Evolutionary conservation across 305 asterid genomes (phyloP).

Genomic region (Solanum hybrid): DNA sequence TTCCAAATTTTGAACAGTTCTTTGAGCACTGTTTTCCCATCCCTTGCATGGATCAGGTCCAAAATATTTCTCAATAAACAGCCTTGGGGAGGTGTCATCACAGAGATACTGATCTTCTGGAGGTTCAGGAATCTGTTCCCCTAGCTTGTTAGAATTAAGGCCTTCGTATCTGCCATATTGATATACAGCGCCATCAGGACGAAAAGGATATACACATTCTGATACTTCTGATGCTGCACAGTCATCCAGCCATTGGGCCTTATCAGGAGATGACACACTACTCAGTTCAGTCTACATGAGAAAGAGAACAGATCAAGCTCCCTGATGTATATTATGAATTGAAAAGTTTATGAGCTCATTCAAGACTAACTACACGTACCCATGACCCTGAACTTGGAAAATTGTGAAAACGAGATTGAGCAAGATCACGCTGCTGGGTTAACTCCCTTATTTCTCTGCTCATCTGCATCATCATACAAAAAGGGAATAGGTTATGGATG

Average conservation of each 20-base stretch:
- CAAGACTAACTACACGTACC: conserved; percentile 25
- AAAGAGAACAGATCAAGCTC: conserved; percentile 1
- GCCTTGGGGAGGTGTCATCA: conserved; percentile 60
- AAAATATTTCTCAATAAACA: conserved; percentile 74
- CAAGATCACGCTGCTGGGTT: conserved; percentile 56
- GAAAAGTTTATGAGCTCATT: background rate
- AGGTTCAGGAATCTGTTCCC: conserved; percentile 24
- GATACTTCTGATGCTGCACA: conserved; percentile 67
- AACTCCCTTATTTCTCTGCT: conserved; percentile 64
- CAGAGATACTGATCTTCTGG: conserved; percentile 67
- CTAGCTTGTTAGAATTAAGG: conserved; percentile 2
- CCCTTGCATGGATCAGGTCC: conserved; percentile 91
- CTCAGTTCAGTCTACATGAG: conserved; percentile 30
- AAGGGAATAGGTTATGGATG: background rate
- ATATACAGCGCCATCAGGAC: conserved; percentile 18
- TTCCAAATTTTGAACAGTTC: conserved; percentile 22
- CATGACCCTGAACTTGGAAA: conserved; percentile 45
- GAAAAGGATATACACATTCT: conserved; percentile 46
- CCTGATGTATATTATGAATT: background rate
- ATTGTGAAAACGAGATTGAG: conserved; percentile 48
- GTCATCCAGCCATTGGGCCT: conserved; percentile 43
- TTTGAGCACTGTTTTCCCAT: conserved; percentile 71
- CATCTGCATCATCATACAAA: conserved; percentile 44
- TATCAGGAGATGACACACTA: conserved; percentile 26
- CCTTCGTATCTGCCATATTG: conserved; percentile 1